Evolutionary conservation across 2,329 filamentous ascomycete species (phyloP), one percentile per base, ranked within the genome.

Genomic region (Dothidotthia symphoricarpi): DNA sequence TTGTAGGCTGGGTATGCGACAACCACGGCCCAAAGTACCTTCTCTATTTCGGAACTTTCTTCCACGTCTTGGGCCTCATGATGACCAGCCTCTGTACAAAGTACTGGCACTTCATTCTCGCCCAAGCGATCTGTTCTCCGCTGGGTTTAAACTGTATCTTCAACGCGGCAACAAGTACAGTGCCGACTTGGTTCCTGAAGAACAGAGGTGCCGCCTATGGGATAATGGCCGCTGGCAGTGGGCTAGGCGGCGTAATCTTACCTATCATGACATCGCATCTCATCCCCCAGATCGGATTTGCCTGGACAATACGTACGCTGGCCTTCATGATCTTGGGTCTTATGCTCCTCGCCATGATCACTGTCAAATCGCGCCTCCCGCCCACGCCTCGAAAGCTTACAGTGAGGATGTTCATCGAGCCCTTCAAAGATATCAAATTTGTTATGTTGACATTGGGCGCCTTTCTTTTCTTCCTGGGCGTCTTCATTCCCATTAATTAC

Each of bases 1-100:
- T 86, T 6, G 74, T 82, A n/a, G 83, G 83, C 1, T 78, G 76
- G 27, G 31, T 83, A 0, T 85, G 76, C 49, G 84, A 87, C 52
- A 76, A 70, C 39, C 77, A 80, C 39, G 83, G 83, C 0, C 80
- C 82, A 0, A 72, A 75, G 17, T 73, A 67, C 31, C 64, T 86
- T 0, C 57, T 83, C 1, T 24, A 79, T 1, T 55, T 58, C 10
- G 80, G 80, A 12, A 74, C 70, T 0, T 61, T 81, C 35, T 55
- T 81, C 24, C 76, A 82, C 38, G 74, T 83, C 12, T 76, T 83
- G 37, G 75, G 77, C 2, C 54, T 84, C 4, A 82, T 85, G 77
- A 82, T 83, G 78, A 71, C 77, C 0, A 76, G 71, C 6, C 60
- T 84, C 40, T 81, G 70, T 36, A 75, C 66, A 0, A 50, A 76